Percentiles rank a stretch among this genome's conserved stretches.
Conservation (phyloP, 805 yeast species). For the Wickerhamomyces chambardii region DNA sequence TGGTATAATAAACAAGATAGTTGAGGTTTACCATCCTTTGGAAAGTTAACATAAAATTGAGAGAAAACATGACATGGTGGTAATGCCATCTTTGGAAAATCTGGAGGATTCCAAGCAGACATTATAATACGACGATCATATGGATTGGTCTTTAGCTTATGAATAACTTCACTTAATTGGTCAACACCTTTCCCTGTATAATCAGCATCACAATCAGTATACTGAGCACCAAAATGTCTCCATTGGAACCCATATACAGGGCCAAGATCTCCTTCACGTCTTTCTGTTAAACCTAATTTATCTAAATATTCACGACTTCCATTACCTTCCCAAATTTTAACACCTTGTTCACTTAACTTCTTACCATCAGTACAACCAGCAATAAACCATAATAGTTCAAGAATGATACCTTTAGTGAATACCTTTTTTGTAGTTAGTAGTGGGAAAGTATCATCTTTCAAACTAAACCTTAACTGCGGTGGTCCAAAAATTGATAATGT, state of each 20-base stretch:
- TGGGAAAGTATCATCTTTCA: constrained; percentile 71
- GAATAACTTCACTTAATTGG: constrained; percentile 74
- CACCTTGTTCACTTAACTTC: constrained; percentile 68
- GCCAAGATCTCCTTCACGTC: constrained; percentile 92
- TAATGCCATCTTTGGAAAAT: constrained; percentile 86
- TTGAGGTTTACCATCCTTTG: constrained; percentile 51
- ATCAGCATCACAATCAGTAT: constrained; percentile 78
- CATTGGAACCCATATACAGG: constrained; percentile 99
- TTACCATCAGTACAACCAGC: constrained; percentile 87
- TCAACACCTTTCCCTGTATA: constrained; percentile 86
- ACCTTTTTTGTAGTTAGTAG: constrained; percentile 89
- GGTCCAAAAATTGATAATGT: constrained; percentile 90
- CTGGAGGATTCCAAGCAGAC: constrained; percentile 99
- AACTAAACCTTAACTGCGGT: constrained; percentile 81
- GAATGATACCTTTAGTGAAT: constrained; percentile 79
- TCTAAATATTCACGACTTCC: constrained; percentile 91
- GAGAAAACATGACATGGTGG: constrained; percentile 98
- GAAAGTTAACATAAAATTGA: constrained; percentile 88
- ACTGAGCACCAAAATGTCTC: constrained; percentile 98
- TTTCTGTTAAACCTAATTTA: constrained; percentile 64
- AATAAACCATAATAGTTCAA: constrained; percentile 90
- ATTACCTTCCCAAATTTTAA: constrained; percentile 99
- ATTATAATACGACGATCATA: constrained; percentile 90
- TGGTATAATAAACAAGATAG: constrained; percentile 88
- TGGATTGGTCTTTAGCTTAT: constrained; percentile 79